Evolutionary conservation across 768 basidiomycete species (phyloP).

Genomic region (Brasilioporus rufonigricans): DNA sequence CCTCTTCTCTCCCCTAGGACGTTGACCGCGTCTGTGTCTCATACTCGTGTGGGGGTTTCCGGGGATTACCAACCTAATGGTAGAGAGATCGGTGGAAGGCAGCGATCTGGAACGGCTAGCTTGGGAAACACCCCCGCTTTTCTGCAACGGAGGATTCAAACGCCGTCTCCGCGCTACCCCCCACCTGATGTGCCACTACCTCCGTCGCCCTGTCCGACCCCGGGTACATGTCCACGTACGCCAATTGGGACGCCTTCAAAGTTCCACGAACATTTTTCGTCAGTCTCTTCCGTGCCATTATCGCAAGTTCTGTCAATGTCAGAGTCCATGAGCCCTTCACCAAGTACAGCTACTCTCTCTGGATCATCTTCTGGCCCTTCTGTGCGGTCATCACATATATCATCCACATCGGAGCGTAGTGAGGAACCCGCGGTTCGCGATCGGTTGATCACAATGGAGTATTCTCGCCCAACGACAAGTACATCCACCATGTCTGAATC

Average conservation of each 20-base stretch:
- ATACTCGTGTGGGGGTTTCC: slow-evolving; percentile 1
- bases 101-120: slow-evolving; percentile 13
- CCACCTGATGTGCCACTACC: slow-evolving; percentile 32
- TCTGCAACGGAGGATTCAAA: slow-evolving; percentile 30
- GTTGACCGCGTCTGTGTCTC: not conserved
- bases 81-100: slow-evolving; percentile 10
- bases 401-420: slow-evolving; percentile 19
- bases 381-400: slow-evolving; percentile 23
- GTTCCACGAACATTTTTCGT: slow-evolving; percentile 34
- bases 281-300: slow-evolving; percentile 23
- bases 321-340: slow-evolving; percentile 14
- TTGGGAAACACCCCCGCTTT: slow-evolving; percentile 24
- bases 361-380: slow-evolving; percentile 31
- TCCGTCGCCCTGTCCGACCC: slow-evolving; percentile 16
- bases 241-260: slow-evolving; percentile 21
- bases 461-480: slow-evolving; percentile 20
- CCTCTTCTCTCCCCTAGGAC: slow-evolving; percentile 18
- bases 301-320: slow-evolving; percentile 12
- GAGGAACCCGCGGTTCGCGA: slow-evolving; percentile 8
- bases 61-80: slow-evolving; percentile 10
- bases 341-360: slow-evolving; percentile 24
- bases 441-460: slow-evolving; percentile 6
- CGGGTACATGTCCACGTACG: slow-evolving; percentile 7
- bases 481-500: slow-evolving; percentile 20
- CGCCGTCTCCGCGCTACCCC: slow-evolving; percentile 27